A percentile compares a stretch with the other conserved stretches of the same genome.
phyloP scores from a whole-genome alignment of 768 basidiomycete genomes.

The Boletellus ananas region DNA sequence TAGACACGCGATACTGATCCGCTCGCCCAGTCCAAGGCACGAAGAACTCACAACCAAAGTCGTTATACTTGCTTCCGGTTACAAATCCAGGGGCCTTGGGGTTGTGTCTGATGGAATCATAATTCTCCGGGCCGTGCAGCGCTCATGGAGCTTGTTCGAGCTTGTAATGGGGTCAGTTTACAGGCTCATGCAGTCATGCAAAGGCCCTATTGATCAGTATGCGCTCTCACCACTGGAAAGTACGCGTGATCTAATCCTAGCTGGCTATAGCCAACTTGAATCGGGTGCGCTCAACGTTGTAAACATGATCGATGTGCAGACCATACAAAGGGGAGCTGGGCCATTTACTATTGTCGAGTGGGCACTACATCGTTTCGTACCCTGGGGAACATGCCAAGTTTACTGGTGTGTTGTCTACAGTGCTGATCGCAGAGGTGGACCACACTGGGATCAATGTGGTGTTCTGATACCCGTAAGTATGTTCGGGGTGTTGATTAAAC shows the following conservation, averaged over 20 bases:
- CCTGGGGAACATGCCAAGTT: neutral
- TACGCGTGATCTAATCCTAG: constrained; percentile 3
- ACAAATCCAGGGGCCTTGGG: constrained; percentile 32
- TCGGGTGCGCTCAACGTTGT: constrained; percentile 58
- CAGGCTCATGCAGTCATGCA: constrained; percentile 48
- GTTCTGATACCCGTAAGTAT: too few relatives aligned
- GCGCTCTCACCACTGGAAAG: neutral
- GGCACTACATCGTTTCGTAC: neutral
- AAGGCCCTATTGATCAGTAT: constrained; percentile 63
- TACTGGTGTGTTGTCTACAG: constrained; percentile 32
- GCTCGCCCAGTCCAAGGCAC: constrained; percentile 29
- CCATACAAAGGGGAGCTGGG: constrained; percentile 73
- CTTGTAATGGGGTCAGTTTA: constrained; percentile 38
- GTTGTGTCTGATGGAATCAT: constrained; percentile 39
- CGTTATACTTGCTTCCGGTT: constrained; percentile 37
- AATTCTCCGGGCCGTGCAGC: constrained; percentile 50
- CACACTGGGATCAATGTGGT: too few relatives aligned
- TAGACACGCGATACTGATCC: constrained; percentile 1
- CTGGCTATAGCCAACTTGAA: constrained; percentile 44
- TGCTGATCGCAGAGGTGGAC: constrained; percentile 58
- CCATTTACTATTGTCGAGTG: constrained; percentile 36
- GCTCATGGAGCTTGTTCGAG: constrained; percentile 41
- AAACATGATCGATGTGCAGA: constrained; percentile 61
- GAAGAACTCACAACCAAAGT: constrained; percentile 24
- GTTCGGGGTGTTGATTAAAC: too few relatives aligned